Evolutionary conservation across 192 early-diverging fungal genomes (phyloP).

Genomic region (Coemansia sp.): DNA sequence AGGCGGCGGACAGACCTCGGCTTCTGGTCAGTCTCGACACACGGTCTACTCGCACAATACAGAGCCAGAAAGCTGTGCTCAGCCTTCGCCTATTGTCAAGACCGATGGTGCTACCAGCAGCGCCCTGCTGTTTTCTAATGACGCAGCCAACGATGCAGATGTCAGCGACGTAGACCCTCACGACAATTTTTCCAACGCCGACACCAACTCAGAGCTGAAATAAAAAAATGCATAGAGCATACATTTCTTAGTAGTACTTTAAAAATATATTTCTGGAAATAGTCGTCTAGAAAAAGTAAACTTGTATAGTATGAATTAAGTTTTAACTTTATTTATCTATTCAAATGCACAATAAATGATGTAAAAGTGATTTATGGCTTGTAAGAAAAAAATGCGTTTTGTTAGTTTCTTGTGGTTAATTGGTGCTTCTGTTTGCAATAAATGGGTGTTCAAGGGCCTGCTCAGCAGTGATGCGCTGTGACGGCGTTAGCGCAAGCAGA

Average conservation of each 20-base stretch:
- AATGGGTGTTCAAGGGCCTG: constrained; percentile 82
- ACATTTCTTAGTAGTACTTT: background rate
- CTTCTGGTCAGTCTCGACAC: constrained; percentile 34
- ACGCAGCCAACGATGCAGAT: constrained; percentile 16
- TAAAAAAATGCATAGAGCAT: background rate
- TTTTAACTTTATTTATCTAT: too few species aligned
- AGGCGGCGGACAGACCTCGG: constrained; percentile 8
- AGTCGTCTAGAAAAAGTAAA: too few species aligned
- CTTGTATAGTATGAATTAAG: too few species aligned
- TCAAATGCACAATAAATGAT: too few species aligned
- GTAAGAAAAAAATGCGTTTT: too few species aligned
- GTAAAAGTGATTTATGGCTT: too few species aligned
- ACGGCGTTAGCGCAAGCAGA: constrained; percentile 61
- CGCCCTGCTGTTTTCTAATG: background rate
- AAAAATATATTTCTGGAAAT: too few species aligned
- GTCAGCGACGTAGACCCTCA: constrained; percentile 19
- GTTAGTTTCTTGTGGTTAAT: background rate
- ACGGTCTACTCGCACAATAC: constrained; percentile 52
- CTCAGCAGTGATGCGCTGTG: constrained; percentile 67
- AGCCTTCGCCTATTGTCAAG: background rate
- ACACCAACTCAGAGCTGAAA: background rate
- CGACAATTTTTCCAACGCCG: background rate
- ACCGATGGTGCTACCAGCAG: background rate
- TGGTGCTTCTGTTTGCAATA: constrained; percentile 11
- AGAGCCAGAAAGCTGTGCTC: background rate